Base-by-base conservation (phyloP, 176 grass and related monocot genomes). In the Eragrostis curvula region DNA sequence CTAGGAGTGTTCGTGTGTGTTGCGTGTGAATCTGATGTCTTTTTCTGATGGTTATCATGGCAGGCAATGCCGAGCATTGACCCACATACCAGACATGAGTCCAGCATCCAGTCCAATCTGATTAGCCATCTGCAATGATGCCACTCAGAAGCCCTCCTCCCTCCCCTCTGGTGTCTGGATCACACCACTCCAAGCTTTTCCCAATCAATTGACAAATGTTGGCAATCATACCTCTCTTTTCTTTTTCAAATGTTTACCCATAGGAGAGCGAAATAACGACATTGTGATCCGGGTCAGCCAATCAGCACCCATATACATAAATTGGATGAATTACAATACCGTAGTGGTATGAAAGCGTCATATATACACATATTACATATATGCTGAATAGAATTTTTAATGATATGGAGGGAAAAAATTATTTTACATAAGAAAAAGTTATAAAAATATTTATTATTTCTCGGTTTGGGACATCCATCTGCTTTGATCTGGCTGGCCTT, bases 41-140 rank as follows among this genome's bases (percentile, higher is more conserved):
- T 69, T 64, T 17, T 45, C 56, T 70, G 67, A 48, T 71, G 55
- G 77, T 50, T 78, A 87, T 87, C 81, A 91, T 87, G 68, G 32
- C 72, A 59, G 66, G 63, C n/a, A 71, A 79, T 48, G 85, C 53
- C 63, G 69, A 66, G 69, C 66, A 81, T 84, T 86, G 79, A 74
- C 85, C 78, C 78, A 89, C 83, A 48, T 64, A 70, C 62, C 66
- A 66, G 90, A 95, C 87, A 88, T 20, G 74, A 71, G 70, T 40
- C 60, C 89, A 88, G 66, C 87, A 86, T 81, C 78, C 77, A 90
- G 90, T 96, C 88, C 88, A 93, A 93, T 96, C 90, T 82, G 92
- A 94, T 94, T 82, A 86, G 82, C 53, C 75, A 77, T 75, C 53
- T 72, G 76, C 83, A 86, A 81, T 93, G 74, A 96, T 96, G 89